Base-by-base conservation (phyloP, 352 stramenopile genomes). In the Globisporangium camurandrum region DNA sequence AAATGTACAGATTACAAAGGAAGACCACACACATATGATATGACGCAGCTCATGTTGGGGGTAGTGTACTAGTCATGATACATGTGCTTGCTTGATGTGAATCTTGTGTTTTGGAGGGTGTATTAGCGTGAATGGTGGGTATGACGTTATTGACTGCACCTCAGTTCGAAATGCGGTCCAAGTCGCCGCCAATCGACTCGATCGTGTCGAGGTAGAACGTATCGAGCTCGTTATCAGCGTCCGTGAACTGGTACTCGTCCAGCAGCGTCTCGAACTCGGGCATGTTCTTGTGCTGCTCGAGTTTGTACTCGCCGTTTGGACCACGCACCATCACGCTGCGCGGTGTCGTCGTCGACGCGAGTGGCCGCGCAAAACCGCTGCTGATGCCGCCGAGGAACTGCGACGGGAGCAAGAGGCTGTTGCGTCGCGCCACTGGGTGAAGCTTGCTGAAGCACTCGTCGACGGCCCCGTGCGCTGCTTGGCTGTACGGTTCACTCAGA, bases 191-290 rank as follows among this genome's bases (percentile, higher is more conserved):
- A 17, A 87, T 75, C 12, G 67, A 70, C 33, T 81, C 75, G 50
- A 86, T 84, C 28, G 72, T 75, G 49, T 88, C 70, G 36, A 87
- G 47, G 61, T 91, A 91, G 49, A 91, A 91, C 39, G 59, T 88
- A 56, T 88, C 74, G 43, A 91, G 70, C 62, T 91, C 79, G 57
- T 86, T 75, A 49, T 86, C 76, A 57, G 88, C 86, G 64, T 89
- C 77, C 7, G 73, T 82, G 46, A 88, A 73, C 56, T 86, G 78
- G 66, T 87, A 86, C 62, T 88, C 76, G 37, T 86, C 74, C 38
- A 80, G 64, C 33, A 87, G 63, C 30, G 66, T 82, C 49, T 88
- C 76, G 51, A 88, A 88, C 62, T 91, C 79, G 9, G 70, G 66
- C 38, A 67, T 54, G 36, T 69, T 67, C 53, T 67, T 77, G 28